Percentiles rank a stretch among this genome's conserved stretches.
phyloP scores from a whole-genome alignment of 345 rosid species.

The Gossypium thurberi region DNA sequence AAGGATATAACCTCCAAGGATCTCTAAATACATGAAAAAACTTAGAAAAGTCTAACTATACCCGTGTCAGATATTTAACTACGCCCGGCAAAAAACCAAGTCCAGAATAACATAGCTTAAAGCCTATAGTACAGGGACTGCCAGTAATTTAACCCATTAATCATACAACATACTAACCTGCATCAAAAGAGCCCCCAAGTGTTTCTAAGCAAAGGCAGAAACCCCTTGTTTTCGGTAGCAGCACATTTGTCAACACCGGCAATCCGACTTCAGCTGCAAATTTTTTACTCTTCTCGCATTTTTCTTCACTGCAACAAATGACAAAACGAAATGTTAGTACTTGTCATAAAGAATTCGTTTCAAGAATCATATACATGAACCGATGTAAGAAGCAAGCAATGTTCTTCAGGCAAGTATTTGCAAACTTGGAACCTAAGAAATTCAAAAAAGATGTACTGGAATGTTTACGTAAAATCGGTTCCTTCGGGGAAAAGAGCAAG shows the following conservation, averaged over 20 bases:
- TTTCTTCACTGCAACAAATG: constrained; percentile 53
- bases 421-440: constrained; percentile 4
- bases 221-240: constrained; percentile 71
- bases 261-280: constrained; percentile 69
- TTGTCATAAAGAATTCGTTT: neutral
- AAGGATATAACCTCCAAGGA: too few relatives aligned
- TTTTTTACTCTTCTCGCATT: constrained; percentile 53
- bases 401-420: neutral
- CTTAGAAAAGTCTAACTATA: too few relatives aligned
- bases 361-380: neutral
- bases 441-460: neutral
- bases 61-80: too few relatives aligned
- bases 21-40: too few relatives aligned
- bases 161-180: constrained; percentile 38
- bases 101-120: too few relatives aligned
- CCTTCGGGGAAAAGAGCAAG: constrained; percentile 90
- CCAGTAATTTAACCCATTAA: neutral
- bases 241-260: constrained; percentile 61
- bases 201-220: constrained; percentile 62
- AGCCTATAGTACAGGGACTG: too few relatives aligned
- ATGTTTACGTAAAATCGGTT: constrained; percentile 72
- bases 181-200: constrained; percentile 52
- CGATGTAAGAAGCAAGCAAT: neutral
- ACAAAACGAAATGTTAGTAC: constrained; percentile 2
- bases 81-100: too few relatives aligned